Evolutionary conservation across 1,139 yeast species (phyloP).

Genomic region (Ogataea hybrid): DNA sequence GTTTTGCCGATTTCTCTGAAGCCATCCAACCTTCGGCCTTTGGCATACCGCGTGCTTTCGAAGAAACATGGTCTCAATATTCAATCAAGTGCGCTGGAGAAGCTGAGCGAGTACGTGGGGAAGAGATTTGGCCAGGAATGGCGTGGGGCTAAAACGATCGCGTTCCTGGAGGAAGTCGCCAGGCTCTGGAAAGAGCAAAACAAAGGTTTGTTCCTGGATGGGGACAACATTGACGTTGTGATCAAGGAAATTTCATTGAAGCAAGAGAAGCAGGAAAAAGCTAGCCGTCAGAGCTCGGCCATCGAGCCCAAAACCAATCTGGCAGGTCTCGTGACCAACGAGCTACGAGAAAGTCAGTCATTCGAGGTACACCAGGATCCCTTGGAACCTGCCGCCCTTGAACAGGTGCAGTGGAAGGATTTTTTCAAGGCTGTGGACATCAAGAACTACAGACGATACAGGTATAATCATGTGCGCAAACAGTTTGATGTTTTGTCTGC

Average conservation of each 20-base stretch:
- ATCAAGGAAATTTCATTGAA: constrained; percentile 46
- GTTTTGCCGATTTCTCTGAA: constrained; percentile 72
- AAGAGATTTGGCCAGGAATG: constrained; percentile 80
- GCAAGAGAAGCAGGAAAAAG: constrained; percentile 15
- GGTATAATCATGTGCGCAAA: constrained; percentile 63
- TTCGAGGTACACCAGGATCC: constrained; percentile 19
- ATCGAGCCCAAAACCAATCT: constrained; percentile 1
- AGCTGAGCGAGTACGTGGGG: constrained; percentile 73
- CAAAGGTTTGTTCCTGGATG: constrained; percentile 81
- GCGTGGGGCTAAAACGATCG: constrained; percentile 68
- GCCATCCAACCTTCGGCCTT: constrained; percentile 81
- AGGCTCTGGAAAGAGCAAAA: constrained; percentile 85
- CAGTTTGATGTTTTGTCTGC: constrained; percentile 47
- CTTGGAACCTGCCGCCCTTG: neutral
- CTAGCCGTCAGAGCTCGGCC: neutral
- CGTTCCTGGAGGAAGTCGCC: constrained; percentile 77
- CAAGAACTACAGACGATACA: constrained; percentile 60
- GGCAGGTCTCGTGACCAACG: constrained; percentile 3
- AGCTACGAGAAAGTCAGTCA: neutral
- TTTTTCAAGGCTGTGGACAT: constrained; percentile 69
- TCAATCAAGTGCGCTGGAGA: constrained; percentile 77
- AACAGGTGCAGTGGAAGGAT: constrained; percentile 60
- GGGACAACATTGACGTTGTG: constrained; percentile 62
- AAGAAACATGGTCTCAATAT: constrained; percentile 91
- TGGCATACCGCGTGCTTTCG: constrained; percentile 85